phyloP scores from a whole-genome alignment of 768 basidiomycete genomes.

The Scleroderma citrinum region DNA sequence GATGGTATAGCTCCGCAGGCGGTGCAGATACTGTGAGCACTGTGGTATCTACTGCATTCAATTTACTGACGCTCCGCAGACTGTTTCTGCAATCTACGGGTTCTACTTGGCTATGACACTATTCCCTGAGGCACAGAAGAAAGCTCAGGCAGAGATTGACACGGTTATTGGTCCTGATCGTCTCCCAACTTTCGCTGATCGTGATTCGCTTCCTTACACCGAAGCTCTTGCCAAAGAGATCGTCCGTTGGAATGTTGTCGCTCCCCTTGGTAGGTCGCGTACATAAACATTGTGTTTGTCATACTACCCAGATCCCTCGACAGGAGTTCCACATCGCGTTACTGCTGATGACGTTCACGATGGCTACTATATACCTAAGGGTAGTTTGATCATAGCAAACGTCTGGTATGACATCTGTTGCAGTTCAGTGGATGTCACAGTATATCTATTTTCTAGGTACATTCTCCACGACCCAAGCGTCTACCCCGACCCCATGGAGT shows the following conservation, averaged over 20 bases:
- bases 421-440: not conserved
- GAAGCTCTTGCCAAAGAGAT: constrained; percentile 59
- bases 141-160: constrained; percentile 61
- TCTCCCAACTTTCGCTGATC: constrained; percentile 56
- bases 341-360: constrained; percentile 58
- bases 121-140: constrained; percentile 49
- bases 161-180: constrained; percentile 51
- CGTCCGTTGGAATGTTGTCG: constrained; percentile 35
- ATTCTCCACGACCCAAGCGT: constrained; percentile 30
- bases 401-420: constrained; percentile 14
- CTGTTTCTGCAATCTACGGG: constrained; percentile 53
- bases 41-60: not conserved
- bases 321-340: constrained; percentile 41
- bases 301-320: constrained; percentile 27
- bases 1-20: constrained; percentile 23
- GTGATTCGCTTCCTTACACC: constrained; percentile 50
- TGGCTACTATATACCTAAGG: constrained; percentile 56
- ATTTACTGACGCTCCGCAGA: constrained; percentile 32
- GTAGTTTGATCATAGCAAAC: constrained; percentile 22
- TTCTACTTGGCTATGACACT: constrained; percentile 59
- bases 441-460: constrained; percentile 11
- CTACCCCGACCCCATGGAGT: constrained; percentile 49
- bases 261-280: constrained; percentile 34
- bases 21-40: constrained; percentile 40
- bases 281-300: constrained; percentile 15